These are phyloP conservation scores for Lablab purpureus DNA, from an alignment of 306 rosid species.

Conservation along the genomic window DNA sequence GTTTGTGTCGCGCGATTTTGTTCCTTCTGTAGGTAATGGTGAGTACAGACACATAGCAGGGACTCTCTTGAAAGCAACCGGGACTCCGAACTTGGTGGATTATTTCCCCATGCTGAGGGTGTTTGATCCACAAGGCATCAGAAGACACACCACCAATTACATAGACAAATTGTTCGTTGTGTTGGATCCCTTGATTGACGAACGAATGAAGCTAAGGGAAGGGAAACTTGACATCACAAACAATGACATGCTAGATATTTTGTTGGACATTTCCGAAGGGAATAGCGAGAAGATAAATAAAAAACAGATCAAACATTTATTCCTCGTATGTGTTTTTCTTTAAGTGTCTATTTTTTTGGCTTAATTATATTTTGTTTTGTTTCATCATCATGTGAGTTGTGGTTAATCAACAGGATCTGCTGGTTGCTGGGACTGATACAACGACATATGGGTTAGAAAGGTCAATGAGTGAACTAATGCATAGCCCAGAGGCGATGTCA, in stretches of 20 bases:
- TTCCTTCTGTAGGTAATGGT: conserved; percentile 14
- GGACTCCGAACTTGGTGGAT: conserved; percentile 56
- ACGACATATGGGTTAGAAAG: conserved; percentile 20
- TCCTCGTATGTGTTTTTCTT: conserved; percentile 40
- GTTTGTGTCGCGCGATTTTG: conserved; percentile 55
- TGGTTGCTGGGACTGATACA: conserved; percentile 44
- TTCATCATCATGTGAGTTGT: neutral
- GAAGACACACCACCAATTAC: neutral
- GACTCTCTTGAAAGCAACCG: conserved; percentile 44
- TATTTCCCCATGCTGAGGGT: conserved; percentile 50
- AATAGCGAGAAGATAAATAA: conserved; percentile 48
- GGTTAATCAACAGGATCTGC: conserved; percentile 30
- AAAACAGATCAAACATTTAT: conserved; percentile 35
- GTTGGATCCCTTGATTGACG: conserved; percentile 20
- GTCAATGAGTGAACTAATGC: conserved; percentile 32
- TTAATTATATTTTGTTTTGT: too few relatives aligned
- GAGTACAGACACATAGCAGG: conserved; percentile 34
- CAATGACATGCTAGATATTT: conserved; percentile 54
- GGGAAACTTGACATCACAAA: too few relatives aligned
- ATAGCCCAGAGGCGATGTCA: conserved; percentile 18
- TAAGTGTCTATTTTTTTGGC: too few relatives aligned
- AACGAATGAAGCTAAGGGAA: conserved; percentile 43
- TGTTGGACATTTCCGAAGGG: conserved; percentile 49
- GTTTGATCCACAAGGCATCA: conserved; percentile 56
- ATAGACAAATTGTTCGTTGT: conserved; percentile 30